Evolutionary conservation across 2,329 filamentous ascomycete species (phyloP).

Genomic region (Cladophialophora exuberans): DNA sequence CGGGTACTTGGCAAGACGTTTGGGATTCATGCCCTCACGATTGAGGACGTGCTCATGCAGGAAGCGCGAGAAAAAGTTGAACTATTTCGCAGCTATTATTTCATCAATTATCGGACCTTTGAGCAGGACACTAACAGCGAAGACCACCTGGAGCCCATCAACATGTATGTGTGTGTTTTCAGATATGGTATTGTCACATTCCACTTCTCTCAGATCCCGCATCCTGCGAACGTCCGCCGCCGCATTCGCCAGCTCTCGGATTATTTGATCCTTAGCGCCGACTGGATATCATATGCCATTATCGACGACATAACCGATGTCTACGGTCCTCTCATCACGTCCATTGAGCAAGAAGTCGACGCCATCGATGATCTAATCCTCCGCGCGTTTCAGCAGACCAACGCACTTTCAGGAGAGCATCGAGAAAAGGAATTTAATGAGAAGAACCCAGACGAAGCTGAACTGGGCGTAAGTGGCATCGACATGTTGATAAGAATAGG

Average conservation of each 20-base stretch:
- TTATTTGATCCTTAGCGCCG: constrained; percentile 87
- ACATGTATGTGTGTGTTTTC: constrained; percentile 97
- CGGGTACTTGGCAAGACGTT: constrained; percentile 89
- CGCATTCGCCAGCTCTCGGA: constrained; percentile 92
- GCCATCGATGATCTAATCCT: constrained; percentile 94
- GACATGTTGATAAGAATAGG: constrained; percentile 93
- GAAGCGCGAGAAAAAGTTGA: constrained; percentile 98
- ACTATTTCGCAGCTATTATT: constrained; percentile 96
- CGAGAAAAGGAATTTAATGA: constrained; percentile 47
- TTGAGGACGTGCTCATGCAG: constrained; percentile 96
- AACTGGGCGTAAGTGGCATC: constrained; percentile 56
- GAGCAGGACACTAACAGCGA: constrained; percentile 90
- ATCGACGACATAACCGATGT: constrained; percentile 99
- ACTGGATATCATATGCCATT: constrained; percentile 98
- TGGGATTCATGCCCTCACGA: constrained; percentile 91
- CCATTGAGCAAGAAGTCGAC: constrained; percentile 94
- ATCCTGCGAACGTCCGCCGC: constrained; percentile 92
- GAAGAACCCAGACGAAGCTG: constrained; percentile 42
- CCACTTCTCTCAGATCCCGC: constrained; percentile 90
- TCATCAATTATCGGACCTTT: constrained; percentile 97
- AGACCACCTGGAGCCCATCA: constrained; percentile 90
- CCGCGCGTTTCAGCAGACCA: constrained; percentile 68
- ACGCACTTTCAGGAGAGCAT: constrained; percentile 39
- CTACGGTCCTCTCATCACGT: constrained; percentile 88
- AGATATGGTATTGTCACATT: constrained; percentile 93